Base-by-base conservation (phyloP, 139 green algal species). In the Micractinium sp. region DNA sequence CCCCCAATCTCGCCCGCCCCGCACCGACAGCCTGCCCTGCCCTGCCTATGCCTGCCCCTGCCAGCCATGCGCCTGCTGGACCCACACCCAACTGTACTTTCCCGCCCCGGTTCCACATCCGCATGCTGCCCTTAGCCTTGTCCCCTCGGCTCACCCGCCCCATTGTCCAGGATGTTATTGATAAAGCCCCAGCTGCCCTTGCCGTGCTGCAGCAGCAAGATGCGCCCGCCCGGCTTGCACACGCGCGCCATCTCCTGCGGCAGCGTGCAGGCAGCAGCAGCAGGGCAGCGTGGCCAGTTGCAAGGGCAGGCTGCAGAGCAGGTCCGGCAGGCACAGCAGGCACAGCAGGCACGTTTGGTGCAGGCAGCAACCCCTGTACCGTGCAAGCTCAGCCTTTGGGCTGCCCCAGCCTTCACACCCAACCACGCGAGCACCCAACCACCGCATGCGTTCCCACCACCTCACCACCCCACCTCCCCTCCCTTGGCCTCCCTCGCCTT, bases 161-260 rank as follows among this genome's bases (percentile, higher is more conserved):
- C 80, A 23, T 79, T 71, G 75, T 95, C 91, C 31, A 96, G 86
- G 0, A 94, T 89, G 0, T 87, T 90, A 71, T 95, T 95, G 22
- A 96, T 36, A 63, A 91, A 95, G n/a, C 61, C 67, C 81, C 88
- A 92, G 13, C 47, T 90, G 60, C 76, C 87, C 7, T 82, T 69
- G 18, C 95, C 95, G 86, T 97, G 95, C 90, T 97, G 92, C 76
- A 97, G 81, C 82, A 97, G 91, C 38, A 97, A 75, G 5, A 96
- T 88, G 23, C 86, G 77, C 0, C 94, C 94, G 29, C 91, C 93
- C n/a, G 93, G 93, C 81, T 94, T 95, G 36, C 92, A 90, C 61
- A 92, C 89, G 38, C 60, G 73, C 22, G 78, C 89, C 83, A 94
- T 94, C 66, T 95, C 91, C 91, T 92, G 88, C 53, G 27, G n/a